Evolutionary conservation across 345 rosid species (phyloP), one percentile per base, ranked within the genome.

Genomic region (Raphanus raphanistrum): DNA sequence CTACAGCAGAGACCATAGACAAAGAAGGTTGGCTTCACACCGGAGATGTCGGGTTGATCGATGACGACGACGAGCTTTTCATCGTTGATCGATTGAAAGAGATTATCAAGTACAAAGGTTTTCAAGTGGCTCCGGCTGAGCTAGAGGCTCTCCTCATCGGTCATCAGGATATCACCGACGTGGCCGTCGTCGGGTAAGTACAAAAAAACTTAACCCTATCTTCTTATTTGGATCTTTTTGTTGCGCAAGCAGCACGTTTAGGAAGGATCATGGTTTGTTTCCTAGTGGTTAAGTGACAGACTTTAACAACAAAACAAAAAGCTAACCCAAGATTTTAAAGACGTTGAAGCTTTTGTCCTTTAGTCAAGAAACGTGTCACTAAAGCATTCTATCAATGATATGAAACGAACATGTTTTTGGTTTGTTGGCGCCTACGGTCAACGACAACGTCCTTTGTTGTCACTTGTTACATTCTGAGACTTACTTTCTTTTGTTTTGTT

Each of bases 51-150:
- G 91, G 96, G 0, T 85, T 74, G 74, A 79, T 88, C 0, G 93
- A 90, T 9, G 89, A 84, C 0, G 86, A 88, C 0, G 90, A 86
- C 0, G 89, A 85, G 73, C 81, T 88, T 21, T 87, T 85, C 72
- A 85, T 90, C 28, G 91, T 90, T 0, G 96, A 90, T 61, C 71
- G 96, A 2, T 45, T 90, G 80, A 90, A 90, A 55, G 92, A 90
- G 27, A 35, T 90, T 59, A 90, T 90, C 69, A 90, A 90, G 58
- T 86, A 87, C 81, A 90, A 88, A 52, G 92, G 96, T 0, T 90
- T 84, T 25, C 94, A 88, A 33, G 96, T 90, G 13, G 92, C 92
- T 52, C 92, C 92, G 0, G 95, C 95, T 0, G 95, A 90, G 73
- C 92, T 90, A 5, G 95, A 90, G 79, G 83, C 90, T 6, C 70